A percentile compares a stretch with the other conserved stretches of the same genome.
Evolutionary conservation across 1,284 basidiomycete genomes (phyloP).

Genomic region (Malassezia restricta): DNA sequence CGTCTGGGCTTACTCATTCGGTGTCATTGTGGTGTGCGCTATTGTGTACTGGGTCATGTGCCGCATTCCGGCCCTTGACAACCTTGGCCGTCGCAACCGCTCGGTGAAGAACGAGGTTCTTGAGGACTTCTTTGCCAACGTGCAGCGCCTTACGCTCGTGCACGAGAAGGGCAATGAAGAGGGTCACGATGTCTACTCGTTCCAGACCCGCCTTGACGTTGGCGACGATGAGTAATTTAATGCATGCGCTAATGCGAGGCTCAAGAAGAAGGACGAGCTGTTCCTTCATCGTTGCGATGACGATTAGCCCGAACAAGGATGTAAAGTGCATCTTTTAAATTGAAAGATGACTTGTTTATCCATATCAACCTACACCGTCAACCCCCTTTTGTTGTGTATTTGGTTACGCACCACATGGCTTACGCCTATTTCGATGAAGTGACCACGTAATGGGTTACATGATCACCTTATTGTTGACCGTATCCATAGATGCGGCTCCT

Average conservation of each 20-base stretch:
- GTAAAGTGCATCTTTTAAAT: too few relatives aligned
- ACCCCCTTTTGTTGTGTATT: too few relatives aligned
- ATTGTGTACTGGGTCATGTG: constrained; percentile 49
- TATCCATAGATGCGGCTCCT: too few relatives aligned
- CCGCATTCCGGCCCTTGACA: constrained; percentile 49
- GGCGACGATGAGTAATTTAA: constrained; percentile 37
- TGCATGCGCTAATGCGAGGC: neutral
- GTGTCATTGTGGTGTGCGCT: constrained; percentile 50
- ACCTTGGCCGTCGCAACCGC: constrained; percentile 49
- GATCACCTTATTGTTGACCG: too few relatives aligned
- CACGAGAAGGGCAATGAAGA: constrained; percentile 47
- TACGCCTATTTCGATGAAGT: too few relatives aligned
- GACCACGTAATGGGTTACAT: too few relatives aligned
- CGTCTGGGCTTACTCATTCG: constrained; percentile 52
- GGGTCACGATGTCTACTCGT: constrained; percentile 40
- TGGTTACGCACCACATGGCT: too few relatives aligned
- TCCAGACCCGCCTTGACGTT: constrained; percentile 43
- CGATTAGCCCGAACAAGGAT: too few relatives aligned
- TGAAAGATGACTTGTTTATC: too few relatives aligned
- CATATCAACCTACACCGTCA: too few relatives aligned
- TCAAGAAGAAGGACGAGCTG: neutral
- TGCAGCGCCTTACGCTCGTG: constrained; percentile 51
- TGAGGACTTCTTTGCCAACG: constrained; percentile 51
- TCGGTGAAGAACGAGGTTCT: constrained; percentile 49
- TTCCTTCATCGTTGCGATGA: neutral